These are phyloP conservation scores for Phytophthora europaea DNA, from an alignment of 352 stramenopile species.

Conservation along the genomic window DNA sequence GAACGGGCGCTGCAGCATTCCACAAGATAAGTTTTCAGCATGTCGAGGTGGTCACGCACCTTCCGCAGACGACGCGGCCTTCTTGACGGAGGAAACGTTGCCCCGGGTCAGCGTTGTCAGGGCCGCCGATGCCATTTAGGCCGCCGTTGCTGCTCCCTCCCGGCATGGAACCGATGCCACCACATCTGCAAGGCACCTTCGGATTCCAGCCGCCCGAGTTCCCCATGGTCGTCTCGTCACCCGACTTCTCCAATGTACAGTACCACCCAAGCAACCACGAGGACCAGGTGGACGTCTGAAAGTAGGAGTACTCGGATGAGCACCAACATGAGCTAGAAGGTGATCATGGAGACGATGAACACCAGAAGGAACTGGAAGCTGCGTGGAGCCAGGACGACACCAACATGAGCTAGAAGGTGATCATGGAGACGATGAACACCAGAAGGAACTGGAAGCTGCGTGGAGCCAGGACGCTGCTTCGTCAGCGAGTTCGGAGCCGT, in stretches of 20 bases:
- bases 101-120: constrained; percentile 24
- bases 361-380: constrained; percentile 37
- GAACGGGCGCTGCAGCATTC: constrained; percentile 52
- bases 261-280: constrained; percentile 28
- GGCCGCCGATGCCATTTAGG: constrained; percentile 16
- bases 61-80: constrained; percentile 30
- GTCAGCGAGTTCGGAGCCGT: constrained; percentile 18
- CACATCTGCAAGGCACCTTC: constrained; percentile 19
- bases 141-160: constrained; percentile 23
- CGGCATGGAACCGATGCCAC: constrained; percentile 13
- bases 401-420: constrained; percentile 23
- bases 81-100: constrained; percentile 41
- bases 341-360: constrained; percentile 14
- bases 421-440: constrained; percentile 15
- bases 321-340: constrained; percentile 34
- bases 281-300: constrained; percentile 51
- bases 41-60: constrained; percentile 22
- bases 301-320: constrained; percentile 67
- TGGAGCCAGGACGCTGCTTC: constrained; percentile 41
- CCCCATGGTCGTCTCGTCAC: constrained; percentile 44
- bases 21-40: background rate
- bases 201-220: constrained; percentile 26
- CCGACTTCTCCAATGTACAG: constrained; percentile 40
- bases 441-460: constrained; percentile 38
- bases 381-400: constrained; percentile 43